A percentile compares a stretch with the other conserved stretches of the same genome.
Evolutionary conservation across 2,329 filamentous ascomycete genomes (phyloP).

Genomic region (Calonectria montana): DNA sequence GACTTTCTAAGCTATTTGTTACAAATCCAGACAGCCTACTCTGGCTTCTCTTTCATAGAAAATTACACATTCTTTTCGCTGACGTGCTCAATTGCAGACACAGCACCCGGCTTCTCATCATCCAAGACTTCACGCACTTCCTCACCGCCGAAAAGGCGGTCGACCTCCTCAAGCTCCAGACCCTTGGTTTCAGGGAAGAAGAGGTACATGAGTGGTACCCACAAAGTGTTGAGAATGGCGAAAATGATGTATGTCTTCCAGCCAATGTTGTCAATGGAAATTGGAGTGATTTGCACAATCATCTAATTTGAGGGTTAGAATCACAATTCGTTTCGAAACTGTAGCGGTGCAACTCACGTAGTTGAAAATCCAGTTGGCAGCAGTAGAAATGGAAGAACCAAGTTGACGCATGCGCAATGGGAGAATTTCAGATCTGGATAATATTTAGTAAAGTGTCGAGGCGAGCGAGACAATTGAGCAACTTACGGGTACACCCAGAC

Average conservation of each 20-base stretch:
- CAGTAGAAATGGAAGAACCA: slow-evolving; percentile 48
- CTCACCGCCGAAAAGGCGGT: slow-evolving; percentile 38
- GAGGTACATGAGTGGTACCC: slow-evolving; percentile 49
- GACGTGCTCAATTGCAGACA: neutral
- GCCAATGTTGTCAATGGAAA: slow-evolving; percentile 52
- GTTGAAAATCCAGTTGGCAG: slow-evolving; percentile 49
- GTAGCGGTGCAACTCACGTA: slow-evolving; percentile 36
- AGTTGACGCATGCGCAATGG: slow-evolving; percentile 46
- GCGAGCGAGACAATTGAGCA: neutral
- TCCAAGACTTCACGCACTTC: slow-evolving; percentile 22
- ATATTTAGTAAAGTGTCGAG: neutral
- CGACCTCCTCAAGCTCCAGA: slow-evolving; percentile 61
- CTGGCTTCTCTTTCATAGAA: neutral
- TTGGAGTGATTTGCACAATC: slow-evolving; percentile 35
- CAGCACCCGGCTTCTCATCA: slow-evolving; percentile 26
- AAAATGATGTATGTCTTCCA: slow-evolving; percentile 64
- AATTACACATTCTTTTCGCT: neutral
- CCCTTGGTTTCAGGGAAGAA: slow-evolving; percentile 62
- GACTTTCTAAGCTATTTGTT: neutral
- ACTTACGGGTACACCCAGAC: slow-evolving; percentile 49
- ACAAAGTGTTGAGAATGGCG: slow-evolving; percentile 52
- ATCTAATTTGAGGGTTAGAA: neutral
- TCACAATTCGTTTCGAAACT: accelerated
- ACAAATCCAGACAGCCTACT: neutral
- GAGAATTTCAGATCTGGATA: slow-evolving; percentile 45